Base-by-base conservation (phyloP, 352 stramenopile species). In the Aphanomyces stellatus region DNA sequence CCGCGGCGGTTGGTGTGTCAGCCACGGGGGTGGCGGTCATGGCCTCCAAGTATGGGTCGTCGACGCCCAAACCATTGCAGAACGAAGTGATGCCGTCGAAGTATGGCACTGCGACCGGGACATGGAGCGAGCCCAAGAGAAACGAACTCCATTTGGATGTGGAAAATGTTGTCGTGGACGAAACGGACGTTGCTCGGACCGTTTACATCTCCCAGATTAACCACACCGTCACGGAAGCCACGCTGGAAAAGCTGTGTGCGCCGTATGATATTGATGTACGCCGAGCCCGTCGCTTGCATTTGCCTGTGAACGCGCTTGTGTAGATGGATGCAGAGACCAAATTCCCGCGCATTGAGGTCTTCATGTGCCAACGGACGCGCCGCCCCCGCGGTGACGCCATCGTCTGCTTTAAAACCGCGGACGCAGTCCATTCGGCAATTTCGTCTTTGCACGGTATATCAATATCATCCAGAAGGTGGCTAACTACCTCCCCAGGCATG, bases 291-390 rank as follows among this genome's bases (percentile, higher is more conserved):
- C 11, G 24, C 28, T 43, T 8, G 37, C 8, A 51, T 27, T 51
- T 5, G 42, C 25, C 25, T 51, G 19, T 13, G n/a, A 27, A 24
- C 7, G 8, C 19, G n/a, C 13, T 24, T 22, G 8, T 27, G 25
- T 28, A 67, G 60, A 67, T 35, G 6, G 49, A 60, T 33, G 22
- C 41, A 24, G 11, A n/a, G 19, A 67, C 60, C 17, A 3, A 10
- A 15, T 67, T 46, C 40, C 60, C 60, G 4, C 37, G 24, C 41
- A 67, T 67, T 28, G 60, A 67, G 11, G 49, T 67, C 17, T 67
- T 59, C 24, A 35, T 67, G 28, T 57, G 48, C 34, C 41, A 56
- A 22, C 43, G 49, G 4, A 67, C 49, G 11, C 40, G 28, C 13
- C 60, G 60, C 5, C 60, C 60, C 15, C 60, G 60, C 1, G 41